phyloP scores from a whole-genome alignment of 768 basidiomycete genomes.

The Mycena galopus region DNA sequence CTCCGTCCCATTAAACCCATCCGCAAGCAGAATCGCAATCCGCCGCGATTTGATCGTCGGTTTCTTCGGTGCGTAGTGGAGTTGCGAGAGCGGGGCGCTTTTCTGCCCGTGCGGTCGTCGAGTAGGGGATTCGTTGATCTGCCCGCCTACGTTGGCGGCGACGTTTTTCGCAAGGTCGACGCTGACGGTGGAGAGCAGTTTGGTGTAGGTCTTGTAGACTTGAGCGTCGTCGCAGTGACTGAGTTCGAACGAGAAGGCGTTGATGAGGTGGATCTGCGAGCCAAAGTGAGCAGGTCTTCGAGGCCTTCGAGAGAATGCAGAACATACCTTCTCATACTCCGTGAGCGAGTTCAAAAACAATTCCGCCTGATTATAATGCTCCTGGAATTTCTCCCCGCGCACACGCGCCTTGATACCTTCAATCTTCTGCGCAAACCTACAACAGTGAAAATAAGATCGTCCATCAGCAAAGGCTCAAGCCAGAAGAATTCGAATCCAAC shows the following conservation, averaged over 20 bases:
- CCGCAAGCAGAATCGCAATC: background rate
- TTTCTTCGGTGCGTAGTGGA: background rate
- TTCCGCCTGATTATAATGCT: slow-evolving; percentile 38
- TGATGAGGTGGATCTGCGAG: background rate
- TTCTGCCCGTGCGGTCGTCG: background rate
- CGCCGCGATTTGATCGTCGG: slow-evolving; percentile 26
- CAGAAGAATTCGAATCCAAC: background rate
- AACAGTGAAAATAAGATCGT: background rate
- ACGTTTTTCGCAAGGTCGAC: background rate
- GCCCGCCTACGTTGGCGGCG: background rate
- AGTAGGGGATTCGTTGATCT: too few species aligned
- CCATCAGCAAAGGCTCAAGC: too few species aligned
- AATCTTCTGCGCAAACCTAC: slow-evolving; percentile 63
- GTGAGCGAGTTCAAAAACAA: slow-evolving; percentile 89
- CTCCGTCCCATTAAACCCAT: background rate
- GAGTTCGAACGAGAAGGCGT: background rate
- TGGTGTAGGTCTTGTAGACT: background rate
- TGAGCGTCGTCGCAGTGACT: background rate
- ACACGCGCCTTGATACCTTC: slow-evolving; percentile 61
- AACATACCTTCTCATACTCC: too few species aligned
- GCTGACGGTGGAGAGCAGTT: background rate
- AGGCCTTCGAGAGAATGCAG: background rate
- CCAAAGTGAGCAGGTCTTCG: background rate
- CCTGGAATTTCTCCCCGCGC: background rate
- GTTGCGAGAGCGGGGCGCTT: background rate